Base-by-base conservation (phyloP, 2,329 filamentous ascomycete species). In the Leptographium radiaticola region DNA sequence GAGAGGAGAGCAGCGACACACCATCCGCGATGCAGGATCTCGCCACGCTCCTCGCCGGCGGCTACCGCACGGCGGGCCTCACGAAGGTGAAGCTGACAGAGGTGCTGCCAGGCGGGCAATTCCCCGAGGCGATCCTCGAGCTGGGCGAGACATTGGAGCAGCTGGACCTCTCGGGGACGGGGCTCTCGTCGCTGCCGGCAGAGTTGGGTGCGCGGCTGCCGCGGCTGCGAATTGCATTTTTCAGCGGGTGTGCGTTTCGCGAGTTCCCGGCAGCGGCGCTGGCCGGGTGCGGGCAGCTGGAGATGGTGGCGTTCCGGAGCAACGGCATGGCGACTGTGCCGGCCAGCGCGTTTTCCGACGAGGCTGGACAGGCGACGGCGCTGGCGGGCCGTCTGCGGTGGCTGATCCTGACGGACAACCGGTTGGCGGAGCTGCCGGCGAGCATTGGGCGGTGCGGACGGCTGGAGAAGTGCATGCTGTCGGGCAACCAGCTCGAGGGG, bases 381-480 rank as follows among this genome's bases (percentile, higher is more conserved):
- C 62, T 76, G 18, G 73, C 73, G 10, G 64, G 65, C 9, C 66
- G 61, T 11, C 63, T 76, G 18, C 65, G 71, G n/a, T 75, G 71
- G 70, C 62, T 76, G 42, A 74, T 75, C 51, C 62, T 76, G 13
- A 75, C 73, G 18, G 67, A 71, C 58, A 76, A 76, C 60, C 56
- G 59, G 42, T 67, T 76, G 43, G 55, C 56, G 4, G 52, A 57
- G 9, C 61, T 76, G 9, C 72, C 73, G 0, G 58, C 58, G 18
- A 71, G 66, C 59, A 71, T 75, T 49, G 71, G 72, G 11, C 61
- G 61, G 20, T 76, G 72, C 55, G 56, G 58, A 18, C 65, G 66
- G 12, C 64, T 76, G 6, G 68, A 75, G 57, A 74, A 75, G 60
- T 75, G 72, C 58, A 71, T 75, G 70, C 61, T 76, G n/a, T 67